These are phyloP conservation scores for Achaetomium macrosporum DNA, from an alignment of 2,329 filamentous ascomycete genomes.

Conservation along the genomic window DNA sequence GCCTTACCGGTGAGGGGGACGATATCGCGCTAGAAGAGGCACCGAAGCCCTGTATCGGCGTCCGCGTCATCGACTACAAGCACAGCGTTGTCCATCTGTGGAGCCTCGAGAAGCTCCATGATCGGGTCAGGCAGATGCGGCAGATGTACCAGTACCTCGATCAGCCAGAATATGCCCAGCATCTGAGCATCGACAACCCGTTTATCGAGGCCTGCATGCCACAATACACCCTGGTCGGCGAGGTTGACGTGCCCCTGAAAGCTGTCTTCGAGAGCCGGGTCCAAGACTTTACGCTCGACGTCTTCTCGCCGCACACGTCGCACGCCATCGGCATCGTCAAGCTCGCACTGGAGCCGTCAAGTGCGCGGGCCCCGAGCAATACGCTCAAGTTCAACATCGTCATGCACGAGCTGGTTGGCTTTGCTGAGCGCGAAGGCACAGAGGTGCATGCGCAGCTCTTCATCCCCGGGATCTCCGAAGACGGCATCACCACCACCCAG, in stretches of 20 bases:
- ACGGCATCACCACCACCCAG: slow-evolving; percentile 88
- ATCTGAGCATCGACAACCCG: slow-evolving; percentile 86
- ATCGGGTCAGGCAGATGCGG: slow-evolving; percentile 84
- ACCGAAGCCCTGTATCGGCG: slow-evolving; percentile 82
- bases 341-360: slow-evolving; percentile 86
- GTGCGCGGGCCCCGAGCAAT: slow-evolving; percentile 82
- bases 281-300: slow-evolving; percentile 87
- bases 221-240: slow-evolving; percentile 85
- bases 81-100: slow-evolving; percentile 82
- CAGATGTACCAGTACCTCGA: slow-evolving; percentile 97
- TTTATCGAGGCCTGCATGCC: slow-evolving; percentile 90
- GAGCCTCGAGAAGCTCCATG: slow-evolving; percentile 88
- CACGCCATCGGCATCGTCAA: slow-evolving; percentile 87
- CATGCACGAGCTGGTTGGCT: slow-evolving; percentile 93
- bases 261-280: slow-evolving; percentile 93
- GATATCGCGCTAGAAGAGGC: slow-evolving; percentile 75
- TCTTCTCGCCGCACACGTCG: slow-evolving; percentile 86
- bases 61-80: slow-evolving; percentile 87
- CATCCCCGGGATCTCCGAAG: slow-evolving; percentile 82
- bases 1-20: slow-evolving; percentile 76
- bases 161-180: slow-evolving; percentile 87
- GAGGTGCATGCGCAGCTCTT: slow-evolving; percentile 97
- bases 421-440: slow-evolving; percentile 90
- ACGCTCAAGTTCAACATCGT: slow-evolving; percentile 98
- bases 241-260: slow-evolving; percentile 84